phyloP scores from a whole-genome alignment of 2,329 filamentous ascomycete genomes.

The Epicoccum sorghinum region DNA sequence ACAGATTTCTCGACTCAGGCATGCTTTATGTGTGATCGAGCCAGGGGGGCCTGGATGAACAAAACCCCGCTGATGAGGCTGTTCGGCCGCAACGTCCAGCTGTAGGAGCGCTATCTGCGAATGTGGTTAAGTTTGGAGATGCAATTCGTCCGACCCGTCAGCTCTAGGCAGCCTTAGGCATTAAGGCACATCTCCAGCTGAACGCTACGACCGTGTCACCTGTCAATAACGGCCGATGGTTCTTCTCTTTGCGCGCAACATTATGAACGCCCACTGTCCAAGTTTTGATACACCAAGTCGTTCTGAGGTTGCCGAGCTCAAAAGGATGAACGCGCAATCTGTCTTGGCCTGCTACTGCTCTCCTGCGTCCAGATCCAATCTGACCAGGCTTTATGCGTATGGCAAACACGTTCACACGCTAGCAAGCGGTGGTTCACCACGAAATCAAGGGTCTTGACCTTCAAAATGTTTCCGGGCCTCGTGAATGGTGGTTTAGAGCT shows the following conservation, averaged over 20 bases:
- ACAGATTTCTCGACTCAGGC: too few species aligned
- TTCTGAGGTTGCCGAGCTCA: too few species aligned
- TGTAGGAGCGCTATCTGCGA: background rate
- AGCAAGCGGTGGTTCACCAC: background rate
- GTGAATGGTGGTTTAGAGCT: constrained; percentile 2
- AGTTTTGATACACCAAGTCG: background rate
- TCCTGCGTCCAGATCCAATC: background rate
- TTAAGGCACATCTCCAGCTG: background rate
- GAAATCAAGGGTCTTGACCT: constrained; percentile 1
- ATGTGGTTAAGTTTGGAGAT: background rate
- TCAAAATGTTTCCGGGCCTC: background rate
- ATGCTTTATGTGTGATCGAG: background rate
- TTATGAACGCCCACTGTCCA: background rate
- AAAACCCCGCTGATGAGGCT: constrained; percentile 4
- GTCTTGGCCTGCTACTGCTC: background rate
- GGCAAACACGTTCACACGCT: background rate
- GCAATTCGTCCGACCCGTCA: background rate
- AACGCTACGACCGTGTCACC: background rate
- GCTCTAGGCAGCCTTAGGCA: background rate
- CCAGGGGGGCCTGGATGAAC: background rate
- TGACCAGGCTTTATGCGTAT: background rate
- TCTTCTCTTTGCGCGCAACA: constrained; percentile 1
- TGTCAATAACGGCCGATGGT: background rate
- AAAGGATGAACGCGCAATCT: background rate
- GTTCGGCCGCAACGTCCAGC: constrained; percentile 5